Evolutionary conservation across 805 yeast species (phyloP).

Genomic region (Scheffersomyces amazonensis): DNA sequence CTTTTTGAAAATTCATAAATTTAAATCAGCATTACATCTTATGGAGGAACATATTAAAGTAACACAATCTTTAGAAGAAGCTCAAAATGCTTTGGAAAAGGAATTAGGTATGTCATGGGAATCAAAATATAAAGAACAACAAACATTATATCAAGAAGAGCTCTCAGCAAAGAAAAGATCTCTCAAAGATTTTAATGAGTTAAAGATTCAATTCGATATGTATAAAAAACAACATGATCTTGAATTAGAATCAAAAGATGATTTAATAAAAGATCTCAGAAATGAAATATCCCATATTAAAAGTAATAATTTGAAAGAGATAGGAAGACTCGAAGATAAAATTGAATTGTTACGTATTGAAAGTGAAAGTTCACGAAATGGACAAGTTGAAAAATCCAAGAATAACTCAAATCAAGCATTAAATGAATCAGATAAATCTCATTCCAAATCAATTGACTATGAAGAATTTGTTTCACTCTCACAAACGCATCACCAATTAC

Average conservation of each 20-base stretch:
- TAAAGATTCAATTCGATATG: slow-evolving; percentile 31
- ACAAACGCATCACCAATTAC: slow-evolving; percentile 54
- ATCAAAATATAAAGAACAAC: slow-evolving; percentile 21
- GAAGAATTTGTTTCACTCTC: slow-evolving; percentile 42
- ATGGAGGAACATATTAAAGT: slow-evolving; percentile 15
- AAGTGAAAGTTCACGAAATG: slow-evolving; percentile 39
- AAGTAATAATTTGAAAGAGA: slow-evolving; percentile 41
- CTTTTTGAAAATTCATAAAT: slow-evolving; percentile 21
- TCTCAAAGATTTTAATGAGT: slow-evolving; percentile 24
- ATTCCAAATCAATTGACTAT: slow-evolving; percentile 27
- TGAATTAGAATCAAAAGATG: slow-evolving; percentile 32
- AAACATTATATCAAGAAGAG: slow-evolving; percentile 20
- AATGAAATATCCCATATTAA: slow-evolving; percentile 29
- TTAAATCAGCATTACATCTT: slow-evolving; percentile 27
- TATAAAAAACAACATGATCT: slow-evolving; percentile 26
- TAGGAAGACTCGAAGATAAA: slow-evolving; percentile 60
- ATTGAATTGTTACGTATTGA: slow-evolving; percentile 66
- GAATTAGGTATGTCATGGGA: slow-evolving; percentile 21
- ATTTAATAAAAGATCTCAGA: slow-evolving; percentile 26
- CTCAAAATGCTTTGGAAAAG: slow-evolving; percentile 13
- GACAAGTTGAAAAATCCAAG: neutral
- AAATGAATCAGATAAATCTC: slow-evolving; percentile 5
- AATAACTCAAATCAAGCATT: no score
- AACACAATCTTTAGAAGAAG: slow-evolving; percentile 9
- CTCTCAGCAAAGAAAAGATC: slow-evolving; percentile 15